These are phyloP conservation scores for Fusarium illudens DNA, from an alignment of 2,329 filamentous ascomycete genomes.

Conservation along the genomic window DNA sequence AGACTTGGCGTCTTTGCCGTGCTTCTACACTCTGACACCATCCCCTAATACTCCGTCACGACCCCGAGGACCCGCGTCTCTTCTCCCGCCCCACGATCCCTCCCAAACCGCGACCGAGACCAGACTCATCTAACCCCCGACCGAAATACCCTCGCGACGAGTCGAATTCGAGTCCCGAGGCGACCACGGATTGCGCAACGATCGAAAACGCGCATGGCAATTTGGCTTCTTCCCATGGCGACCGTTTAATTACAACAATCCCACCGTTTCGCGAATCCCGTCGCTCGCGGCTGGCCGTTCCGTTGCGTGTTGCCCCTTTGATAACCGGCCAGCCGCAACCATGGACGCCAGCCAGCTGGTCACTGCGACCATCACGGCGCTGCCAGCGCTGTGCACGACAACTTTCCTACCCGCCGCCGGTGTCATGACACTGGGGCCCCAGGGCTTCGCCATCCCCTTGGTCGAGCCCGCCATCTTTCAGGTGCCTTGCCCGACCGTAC, in stretches of 20 bases:
- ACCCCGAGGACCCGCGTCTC: constrained; percentile 14
- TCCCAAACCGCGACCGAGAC: constrained; percentile 21
- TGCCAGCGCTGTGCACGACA: constrained; percentile 50
- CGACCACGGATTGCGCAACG: constrained; percentile 2
- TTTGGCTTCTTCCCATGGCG: constrained; percentile 32
- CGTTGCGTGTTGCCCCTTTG: constrained; percentile 26
- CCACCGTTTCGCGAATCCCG: constrained; percentile 32
- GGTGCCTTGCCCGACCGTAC: constrained; percentile 43
- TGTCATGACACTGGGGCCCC: constrained; percentile 59
- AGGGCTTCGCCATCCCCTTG: constrained; percentile 64
- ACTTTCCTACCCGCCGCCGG: constrained; percentile 56
- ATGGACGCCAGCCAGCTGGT: constrained; percentile 36
- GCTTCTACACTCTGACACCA: constrained; percentile 13
- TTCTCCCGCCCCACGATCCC: constrained; percentile 24
- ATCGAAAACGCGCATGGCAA: background rate
- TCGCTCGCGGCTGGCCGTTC: constrained; percentile 42
- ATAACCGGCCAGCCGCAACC: constrained; percentile 38
- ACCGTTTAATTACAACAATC: constrained; percentile 24
- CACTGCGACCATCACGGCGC: constrained; percentile 42
- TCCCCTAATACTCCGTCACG: constrained; percentile 20
- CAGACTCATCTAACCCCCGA: constrained; percentile 15
- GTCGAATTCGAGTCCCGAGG: background rate
- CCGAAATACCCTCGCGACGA: constrained; percentile 2
- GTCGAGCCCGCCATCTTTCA: constrained; percentile 65
- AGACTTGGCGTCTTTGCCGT: background rate